Evolutionary conservation across 2,329 filamentous ascomycete species (phyloP).

Genomic region (Trichophyton mentagrophytes): DNA sequence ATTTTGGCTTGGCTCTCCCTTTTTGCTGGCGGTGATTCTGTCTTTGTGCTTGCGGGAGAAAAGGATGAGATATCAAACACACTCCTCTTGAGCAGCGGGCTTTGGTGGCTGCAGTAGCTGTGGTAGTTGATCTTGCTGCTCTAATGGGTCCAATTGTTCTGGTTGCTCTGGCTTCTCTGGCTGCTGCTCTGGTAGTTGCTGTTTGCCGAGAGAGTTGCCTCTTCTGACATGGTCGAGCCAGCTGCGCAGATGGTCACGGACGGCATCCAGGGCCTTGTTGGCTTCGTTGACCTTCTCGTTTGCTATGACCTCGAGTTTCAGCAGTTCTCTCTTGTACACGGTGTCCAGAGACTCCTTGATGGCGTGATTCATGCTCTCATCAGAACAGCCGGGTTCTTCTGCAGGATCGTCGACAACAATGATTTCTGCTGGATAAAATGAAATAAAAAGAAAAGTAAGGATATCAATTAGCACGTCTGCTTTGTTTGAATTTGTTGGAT

Average conservation of each 20-base stretch:
- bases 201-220: background rate
- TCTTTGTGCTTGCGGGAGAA: background rate
- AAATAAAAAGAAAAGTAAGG: too few species aligned
- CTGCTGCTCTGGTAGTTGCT: background rate
- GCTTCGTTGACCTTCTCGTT: slow-evolving; percentile 43
- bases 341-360: slow-evolving; percentile 29
- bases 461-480: background rate
- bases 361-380: slow-evolving; percentile 16
- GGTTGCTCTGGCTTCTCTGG: too few species aligned
- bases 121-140: background rate
- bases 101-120: background rate
- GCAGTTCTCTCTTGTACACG: slow-evolving; percentile 46
- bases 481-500: background rate
- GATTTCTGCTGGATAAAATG: background rate
- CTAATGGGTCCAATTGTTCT: too few species aligned
- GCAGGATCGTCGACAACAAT: background rate
- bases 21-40: too few species aligned
- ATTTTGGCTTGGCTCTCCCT: background rate
- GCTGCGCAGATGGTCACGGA: background rate
- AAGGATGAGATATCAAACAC: background rate
- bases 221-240: background rate
- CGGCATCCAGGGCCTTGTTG: slow-evolving; percentile 13
- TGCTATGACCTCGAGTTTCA: slow-evolving; percentile 43
- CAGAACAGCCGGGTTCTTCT: slow-evolving; percentile 5
- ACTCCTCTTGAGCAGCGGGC: background rate